These are phyloP conservation scores for Starmerella potacharoeniae DNA, from an alignment of 805 yeast species.

Conservation along the genomic window DNA sequence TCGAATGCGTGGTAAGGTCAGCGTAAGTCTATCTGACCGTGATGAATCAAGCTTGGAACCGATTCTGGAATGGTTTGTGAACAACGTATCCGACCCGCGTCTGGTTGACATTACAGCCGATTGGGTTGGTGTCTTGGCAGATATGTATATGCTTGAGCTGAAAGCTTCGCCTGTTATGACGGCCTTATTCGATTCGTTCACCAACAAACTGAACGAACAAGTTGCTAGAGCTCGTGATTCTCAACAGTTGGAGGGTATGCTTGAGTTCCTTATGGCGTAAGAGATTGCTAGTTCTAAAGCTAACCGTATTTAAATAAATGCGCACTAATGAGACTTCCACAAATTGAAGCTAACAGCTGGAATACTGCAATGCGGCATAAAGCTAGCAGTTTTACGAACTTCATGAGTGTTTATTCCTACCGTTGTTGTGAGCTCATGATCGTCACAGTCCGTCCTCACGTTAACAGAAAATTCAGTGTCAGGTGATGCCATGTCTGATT, in stretches of 20 bases:
- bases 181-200: slow-evolving; percentile 52
- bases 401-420: too few species aligned
- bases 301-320: too few species aligned
- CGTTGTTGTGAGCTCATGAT: too few species aligned
- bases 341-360: too few species aligned
- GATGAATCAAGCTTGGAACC: slow-evolving; percentile 85
- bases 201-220: slow-evolving; percentile 49
- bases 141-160: slow-evolving; percentile 63
- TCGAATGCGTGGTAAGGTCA: slow-evolving; percentile 76
- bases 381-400: too few species aligned
- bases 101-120: slow-evolving; percentile 54
- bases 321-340: too few species aligned
- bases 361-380: too few species aligned
- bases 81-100: slow-evolving; percentile 67
- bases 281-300: too few species aligned
- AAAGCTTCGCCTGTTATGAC: slow-evolving; percentile 69
- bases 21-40: slow-evolving; percentile 66
- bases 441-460: too few species aligned
- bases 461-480: too few species aligned
- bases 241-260: slow-evolving; percentile 83
- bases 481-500: too few species aligned
- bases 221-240: slow-evolving; percentile 76
- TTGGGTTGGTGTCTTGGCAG: slow-evolving; percentile 53
- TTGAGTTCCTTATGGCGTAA: slow-evolving; percentile 57
- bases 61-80: slow-evolving; percentile 68